phyloP scores from a whole-genome alignment of 176 grass and related monocot genomes.

The Aegilops tauschii region DNA sequence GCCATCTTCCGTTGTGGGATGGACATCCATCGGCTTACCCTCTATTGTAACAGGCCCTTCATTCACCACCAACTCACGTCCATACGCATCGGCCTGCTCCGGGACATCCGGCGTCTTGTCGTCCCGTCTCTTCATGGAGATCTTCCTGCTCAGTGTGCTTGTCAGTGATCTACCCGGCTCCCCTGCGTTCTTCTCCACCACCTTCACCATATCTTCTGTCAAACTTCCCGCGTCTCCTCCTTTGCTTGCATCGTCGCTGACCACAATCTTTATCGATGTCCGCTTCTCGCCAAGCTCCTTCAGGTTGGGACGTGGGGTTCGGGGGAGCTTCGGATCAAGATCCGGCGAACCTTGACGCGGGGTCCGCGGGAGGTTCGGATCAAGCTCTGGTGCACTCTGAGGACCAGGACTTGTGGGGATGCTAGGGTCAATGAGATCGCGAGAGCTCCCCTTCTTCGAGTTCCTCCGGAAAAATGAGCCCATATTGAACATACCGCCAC shows the following conservation, averaged over 20 bases:
- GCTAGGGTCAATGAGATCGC: slow-evolving; percentile 12
- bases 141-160: slow-evolving; percentile 54
- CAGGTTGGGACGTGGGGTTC: slow-evolving; percentile 46
- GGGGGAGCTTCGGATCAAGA: slow-evolving; percentile 18
- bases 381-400: slow-evolving; percentile 34
- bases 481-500: slow-evolving; percentile 42
- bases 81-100: slow-evolving; percentile 22
- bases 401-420: slow-evolving; percentile 27
- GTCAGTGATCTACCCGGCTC: slow-evolving; percentile 56
- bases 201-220: slow-evolving; percentile 34
- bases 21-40: slow-evolving; percentile 28
- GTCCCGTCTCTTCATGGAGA: slow-evolving; percentile 47
- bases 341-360: slow-evolving; percentile 14
- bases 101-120: slow-evolving; percentile 36
- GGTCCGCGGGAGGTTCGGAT: slow-evolving; percentile 26
- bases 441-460: slow-evolving; percentile 39
- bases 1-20: slow-evolving; percentile 6
- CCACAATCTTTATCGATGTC: slow-evolving; percentile 45
- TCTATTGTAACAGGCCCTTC: slow-evolving; percentile 36
- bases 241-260: slow-evolving; percentile 33
- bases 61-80: not conserved
- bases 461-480: slow-evolving; percentile 49
- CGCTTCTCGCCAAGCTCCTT: slow-evolving; percentile 49
- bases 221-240: slow-evolving; percentile 14
- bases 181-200: slow-evolving; percentile 41